Percentiles rank a stretch among this genome's conserved stretches.
phyloP scores from a whole-genome alignment of 306 rosid genomes.

The Datisca glomerata region DNA sequence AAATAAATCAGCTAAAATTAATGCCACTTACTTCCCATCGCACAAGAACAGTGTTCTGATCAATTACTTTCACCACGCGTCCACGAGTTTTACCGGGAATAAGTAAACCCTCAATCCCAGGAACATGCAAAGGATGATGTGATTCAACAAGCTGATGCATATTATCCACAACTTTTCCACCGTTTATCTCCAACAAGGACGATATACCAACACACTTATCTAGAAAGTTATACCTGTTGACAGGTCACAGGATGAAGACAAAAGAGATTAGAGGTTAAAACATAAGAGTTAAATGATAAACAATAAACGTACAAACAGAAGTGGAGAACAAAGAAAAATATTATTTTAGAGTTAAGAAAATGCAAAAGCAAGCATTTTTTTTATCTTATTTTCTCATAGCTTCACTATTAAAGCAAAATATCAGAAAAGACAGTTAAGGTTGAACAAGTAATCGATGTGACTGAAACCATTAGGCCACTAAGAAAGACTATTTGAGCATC shows the following conservation, averaged over 20 bases:
- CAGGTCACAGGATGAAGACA: background rate
- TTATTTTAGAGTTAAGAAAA: background rate
- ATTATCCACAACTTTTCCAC: constrained; percentile 28
- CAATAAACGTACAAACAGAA: too few relatives aligned
- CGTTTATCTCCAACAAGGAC: constrained; percentile 50
- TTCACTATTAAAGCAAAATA: too few relatives aligned
- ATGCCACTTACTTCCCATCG: constrained; percentile 73
- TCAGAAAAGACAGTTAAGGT: too few relatives aligned
- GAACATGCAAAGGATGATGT: constrained; percentile 39
- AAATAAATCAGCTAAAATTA: too few relatives aligned
- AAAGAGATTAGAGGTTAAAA: too few relatives aligned
- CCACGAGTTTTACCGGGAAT: constrained; percentile 75
- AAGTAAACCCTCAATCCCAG: constrained; percentile 72
- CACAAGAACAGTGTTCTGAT: constrained; percentile 67
- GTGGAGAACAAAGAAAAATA: too few relatives aligned
- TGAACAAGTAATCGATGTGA: too few relatives aligned
- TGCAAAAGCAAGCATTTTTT: background rate
- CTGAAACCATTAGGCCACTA: background rate
- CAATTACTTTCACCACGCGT: constrained; percentile 51
- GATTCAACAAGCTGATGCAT: constrained; percentile 44
- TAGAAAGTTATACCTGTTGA: constrained; percentile 71
- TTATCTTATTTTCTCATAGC: too few relatives aligned
- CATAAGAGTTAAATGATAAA: too few relatives aligned
- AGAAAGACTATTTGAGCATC: background rate
- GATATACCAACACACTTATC: constrained; percentile 76